phyloP scores from a whole-genome alignment of 306 rosid genomes.

The Quercus alba region DNA sequence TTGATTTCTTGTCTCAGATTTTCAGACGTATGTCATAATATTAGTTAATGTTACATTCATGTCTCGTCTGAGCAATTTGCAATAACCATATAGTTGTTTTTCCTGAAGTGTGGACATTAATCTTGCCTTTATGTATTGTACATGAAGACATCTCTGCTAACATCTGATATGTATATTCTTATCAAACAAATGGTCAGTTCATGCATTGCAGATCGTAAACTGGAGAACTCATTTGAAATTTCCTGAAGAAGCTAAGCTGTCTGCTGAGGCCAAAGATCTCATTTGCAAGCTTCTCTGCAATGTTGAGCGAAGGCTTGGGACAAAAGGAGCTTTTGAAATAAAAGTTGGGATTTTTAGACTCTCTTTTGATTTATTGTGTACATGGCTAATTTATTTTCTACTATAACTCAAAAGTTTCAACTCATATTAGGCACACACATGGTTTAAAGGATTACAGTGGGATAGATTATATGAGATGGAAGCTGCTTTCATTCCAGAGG shows the following conservation, averaged over 20 bases:
- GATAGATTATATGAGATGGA: conserved; percentile 76
- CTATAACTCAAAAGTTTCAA: conserved; percentile 1
- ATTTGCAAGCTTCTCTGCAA: conserved; percentile 78
- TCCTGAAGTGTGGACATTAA: not conserved
- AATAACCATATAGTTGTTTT: not conserved
- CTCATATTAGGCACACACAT: conserved; percentile 68
- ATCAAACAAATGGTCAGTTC: conserved; percentile 21
- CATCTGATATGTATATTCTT: not conserved
- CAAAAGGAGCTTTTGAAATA: conserved; percentile 81
- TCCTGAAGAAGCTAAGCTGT: conserved; percentile 73
- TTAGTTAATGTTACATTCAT: not conserved
- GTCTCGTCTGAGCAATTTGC: not conserved
- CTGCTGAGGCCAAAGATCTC: conserved; percentile 79
- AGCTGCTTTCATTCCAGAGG: conserved; percentile 87
- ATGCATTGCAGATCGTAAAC: conserved; percentile 64
- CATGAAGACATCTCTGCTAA: not conserved
- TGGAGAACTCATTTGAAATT: conserved; percentile 82
- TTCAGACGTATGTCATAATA: not conserved
- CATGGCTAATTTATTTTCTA: not conserved
- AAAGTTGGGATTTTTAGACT: conserved; percentile 42
- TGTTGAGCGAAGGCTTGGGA: conserved; percentile 84
- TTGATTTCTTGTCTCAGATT: not conserved
- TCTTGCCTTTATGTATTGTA: not conserved
- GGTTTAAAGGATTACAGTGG: conserved; percentile 80
- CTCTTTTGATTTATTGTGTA: not conserved